Evolutionary conservation across 257 asterid genomes (phyloP), one percentile per base, ranked within the genome.

Genomic region (Solanum sparsipilum): DNA sequence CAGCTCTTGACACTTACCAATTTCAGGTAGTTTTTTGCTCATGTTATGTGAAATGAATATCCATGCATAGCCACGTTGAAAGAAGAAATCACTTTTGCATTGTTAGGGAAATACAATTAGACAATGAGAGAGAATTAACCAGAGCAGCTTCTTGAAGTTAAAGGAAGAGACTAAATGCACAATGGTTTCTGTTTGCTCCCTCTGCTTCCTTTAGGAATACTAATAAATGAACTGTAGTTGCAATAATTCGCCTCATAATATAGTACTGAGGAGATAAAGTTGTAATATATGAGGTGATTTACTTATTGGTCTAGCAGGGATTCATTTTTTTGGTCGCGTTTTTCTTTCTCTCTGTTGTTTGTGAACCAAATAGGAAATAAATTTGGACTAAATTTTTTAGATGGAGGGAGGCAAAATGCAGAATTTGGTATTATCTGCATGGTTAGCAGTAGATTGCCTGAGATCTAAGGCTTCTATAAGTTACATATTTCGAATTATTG

Each of bases 1-100:
- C 99, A 96, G 93, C 94, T 96, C 70, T 89, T 96, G 88, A 95
- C 99, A 9, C 96, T 96, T 88, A 88, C 72, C 88, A 96, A 96
- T 94, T 95, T 96, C 97, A 95, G 99, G 99, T 96, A 93, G 32
- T 34, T 11, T 21, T 70, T 76, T 83, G 84, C 89, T 81, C 87
- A 52, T 73, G 85, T 2, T 44, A 52, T 32, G 20, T 79, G 72
- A 60, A 27, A 46, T 9, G 85, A 48, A 48, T 81, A 29, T 48
- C 68, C 85, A 46, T 48, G 85, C 70, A 48, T 29, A 46, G 39
- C 21, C 38, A 48, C 41, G 12, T 48, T 9, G 44, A 48, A 48
- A 82, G 41, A 48, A 48, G 70, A 82, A 31, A 5, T 31, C 9
- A 31, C 70, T 82, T 82, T 31, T 82, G 85, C 68, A 11, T 81